Conservation (phyloP, 768 basidiomycete species). For the Hypsizygus marmoreus region DNA sequence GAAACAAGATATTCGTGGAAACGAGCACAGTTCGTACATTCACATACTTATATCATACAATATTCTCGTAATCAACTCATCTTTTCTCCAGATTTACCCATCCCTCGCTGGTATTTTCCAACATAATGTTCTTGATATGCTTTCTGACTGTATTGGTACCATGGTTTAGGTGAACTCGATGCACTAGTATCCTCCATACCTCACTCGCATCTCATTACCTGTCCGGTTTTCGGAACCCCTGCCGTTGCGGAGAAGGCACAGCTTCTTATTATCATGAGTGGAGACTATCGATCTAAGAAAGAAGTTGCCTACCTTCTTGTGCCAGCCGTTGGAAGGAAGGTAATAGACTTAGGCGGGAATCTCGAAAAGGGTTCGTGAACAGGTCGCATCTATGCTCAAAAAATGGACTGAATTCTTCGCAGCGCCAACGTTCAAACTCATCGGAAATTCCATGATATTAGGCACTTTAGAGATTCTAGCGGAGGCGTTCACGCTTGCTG, state of each 20-base stretch:
- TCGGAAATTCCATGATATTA: constrained; percentile 79
- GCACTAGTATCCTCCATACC: constrained; percentile 57
- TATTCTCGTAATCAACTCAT: neutral
- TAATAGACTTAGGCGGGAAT: constrained; percentile 81
- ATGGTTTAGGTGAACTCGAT: constrained; percentile 63
- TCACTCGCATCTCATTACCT: constrained; percentile 66
- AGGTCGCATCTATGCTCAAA: neutral
- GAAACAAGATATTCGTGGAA: constrained; percentile 79
- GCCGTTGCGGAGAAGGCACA: constrained; percentile 62
- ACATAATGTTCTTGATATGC: constrained; percentile 1
- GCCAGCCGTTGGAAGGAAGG: constrained; percentile 76
- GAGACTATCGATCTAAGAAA: constrained; percentile 82
- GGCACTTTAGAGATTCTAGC: constrained; percentile 79
- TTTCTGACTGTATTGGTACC: no score
- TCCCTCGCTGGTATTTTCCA: constrained; percentile 43
- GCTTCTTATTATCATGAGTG: constrained; percentile 76
- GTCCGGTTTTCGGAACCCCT: constrained; percentile 80
- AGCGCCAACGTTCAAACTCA: constrained; percentile 76
- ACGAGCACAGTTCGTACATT: constrained; percentile 70
- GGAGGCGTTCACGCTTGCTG: constrained; percentile 82
- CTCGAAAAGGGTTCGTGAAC: constrained; percentile 67
- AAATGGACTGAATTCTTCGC: neutral
- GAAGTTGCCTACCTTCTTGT: constrained; percentile 76
- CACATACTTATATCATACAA: neutral
- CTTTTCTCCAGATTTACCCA: constrained; percentile 51